Evolutionary conservation across 441 rosid genomes (phyloP), one percentile per base, ranked within the genome.

Genomic region (Erodium texanum): DNA sequence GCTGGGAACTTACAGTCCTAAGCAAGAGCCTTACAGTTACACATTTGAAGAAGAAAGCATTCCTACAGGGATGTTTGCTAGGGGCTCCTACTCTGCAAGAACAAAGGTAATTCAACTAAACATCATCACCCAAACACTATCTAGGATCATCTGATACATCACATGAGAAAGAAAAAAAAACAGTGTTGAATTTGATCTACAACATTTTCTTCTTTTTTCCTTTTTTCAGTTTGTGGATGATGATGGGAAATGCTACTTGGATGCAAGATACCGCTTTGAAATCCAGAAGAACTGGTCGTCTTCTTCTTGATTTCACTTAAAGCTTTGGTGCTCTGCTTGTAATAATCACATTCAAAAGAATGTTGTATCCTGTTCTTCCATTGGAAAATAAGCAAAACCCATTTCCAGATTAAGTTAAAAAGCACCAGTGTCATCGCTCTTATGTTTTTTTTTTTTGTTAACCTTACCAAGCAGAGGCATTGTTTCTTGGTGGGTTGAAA

Each of bases 21-120:
- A 79, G 67, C 73, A 74, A 66, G 86, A 82, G 45, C 80, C 83
- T 3, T 82, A 85, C 56, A 78, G 75, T 11, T 76, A 79, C 73
- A 81, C 70, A 24, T 77, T 82, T 79, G 79, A 76, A 69, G 82
- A 85, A 78, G 86, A 82, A 68, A 85, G 78, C 36, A 82, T 78
- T 0, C 89, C 89, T 0, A 77, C 86, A 23, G 89, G 89, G 52
- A 65, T 85, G 15, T 78, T 85, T 22, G 86, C 81, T 70, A 77
- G 89, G 68, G 89, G 89, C 29, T 70, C 89, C 15, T 85, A 82
- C 70, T 75, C 80, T 19, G 86, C 82, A 56, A 79, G 82, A 71
- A 81, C 85, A 43, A 82, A 78, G 89, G 89, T 29, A 29, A 29
- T n/a, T n/a, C n/a, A n/a, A n/a, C n/a, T n/a, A n/a, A n/a, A n/a